A percentile compares a stretch with the other conserved stretches of the same genome.
Conservation (phyloP, 2,329 filamentous ascomycete genomes). For the Botrytis pseudocinerea region DNA sequence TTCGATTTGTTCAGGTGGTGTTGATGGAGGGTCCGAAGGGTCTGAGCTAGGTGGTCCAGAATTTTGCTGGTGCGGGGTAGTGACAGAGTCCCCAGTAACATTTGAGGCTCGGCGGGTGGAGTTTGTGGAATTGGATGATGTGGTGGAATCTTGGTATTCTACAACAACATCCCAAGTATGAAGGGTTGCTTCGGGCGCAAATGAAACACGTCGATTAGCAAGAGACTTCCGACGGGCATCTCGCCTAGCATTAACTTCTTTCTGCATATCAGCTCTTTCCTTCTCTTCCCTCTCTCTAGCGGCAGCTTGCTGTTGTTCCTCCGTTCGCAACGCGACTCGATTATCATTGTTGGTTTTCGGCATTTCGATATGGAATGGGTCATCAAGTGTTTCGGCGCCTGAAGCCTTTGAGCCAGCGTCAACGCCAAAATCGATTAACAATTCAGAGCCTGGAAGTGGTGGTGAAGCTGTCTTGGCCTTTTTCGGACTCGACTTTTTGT, state of each 20-base stretch:
- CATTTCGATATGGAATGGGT: constrained; percentile 49
- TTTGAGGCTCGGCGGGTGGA: constrained; percentile 73
- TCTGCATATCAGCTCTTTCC: constrained; percentile 59
- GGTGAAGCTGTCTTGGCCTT: constrained; percentile 35
- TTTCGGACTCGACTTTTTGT: constrained; percentile 36
- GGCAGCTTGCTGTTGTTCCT: constrained; percentile 70
- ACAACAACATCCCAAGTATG: constrained; percentile 92
- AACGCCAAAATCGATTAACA: constrained; percentile 38
- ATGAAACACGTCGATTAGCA: constrained; percentile 90
- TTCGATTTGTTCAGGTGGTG: constrained; percentile 62
- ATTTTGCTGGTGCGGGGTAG: constrained; percentile 31
- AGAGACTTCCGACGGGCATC: constrained; percentile 91
- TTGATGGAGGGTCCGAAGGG: constrained; percentile 59
- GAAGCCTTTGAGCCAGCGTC: constrained; percentile 31
- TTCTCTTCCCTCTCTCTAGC: constrained; percentile 69
- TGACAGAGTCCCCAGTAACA: constrained; percentile 32
- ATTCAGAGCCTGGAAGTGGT: constrained; percentile 27
- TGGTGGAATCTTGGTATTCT: constrained; percentile 87
- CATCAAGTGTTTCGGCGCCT: constrained; percentile 46
- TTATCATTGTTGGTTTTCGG: constrained; percentile 43
- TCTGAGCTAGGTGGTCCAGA: constrained; percentile 46
- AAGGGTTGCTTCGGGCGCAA: constrained; percentile 93
- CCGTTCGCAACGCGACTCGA: constrained; percentile 65
- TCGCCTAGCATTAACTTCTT: constrained; percentile 67
- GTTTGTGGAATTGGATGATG: constrained; percentile 70